phyloP scores from a whole-genome alignment of 176 grass and related monocot species.

The Metroxylon sagu region DNA sequence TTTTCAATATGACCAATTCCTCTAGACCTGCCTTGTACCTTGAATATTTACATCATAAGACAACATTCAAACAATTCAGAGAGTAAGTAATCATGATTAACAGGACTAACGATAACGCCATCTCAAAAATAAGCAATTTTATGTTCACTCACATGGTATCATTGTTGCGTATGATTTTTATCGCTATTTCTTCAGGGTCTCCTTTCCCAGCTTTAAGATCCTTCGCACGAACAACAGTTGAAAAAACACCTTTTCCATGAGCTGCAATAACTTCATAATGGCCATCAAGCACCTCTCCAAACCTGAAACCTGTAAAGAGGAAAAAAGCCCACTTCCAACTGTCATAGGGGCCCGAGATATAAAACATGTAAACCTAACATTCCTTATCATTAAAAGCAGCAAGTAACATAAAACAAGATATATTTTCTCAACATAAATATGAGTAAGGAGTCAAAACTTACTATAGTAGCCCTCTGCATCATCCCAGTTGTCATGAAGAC shows the following conservation, averaged over 20 bases:
- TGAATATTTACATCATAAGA: neutral
- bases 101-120: neutral
- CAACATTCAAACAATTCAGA: too few relatives aligned
- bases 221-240: conserved; percentile 85
- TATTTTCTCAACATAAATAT: too few relatives aligned
- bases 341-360: too few relatives aligned
- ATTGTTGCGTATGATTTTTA: conserved; percentile 99
- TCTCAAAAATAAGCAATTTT: conserved; percentile 1
- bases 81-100: too few relatives aligned
- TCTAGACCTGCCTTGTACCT: conserved; percentile 97
- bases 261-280: conserved; percentile 88
- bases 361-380: too few relatives aligned
- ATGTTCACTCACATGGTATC: conserved; percentile 81
- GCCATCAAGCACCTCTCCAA: conserved; percentile 87
- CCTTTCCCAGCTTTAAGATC: conserved; percentile 86
- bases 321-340: neutral
- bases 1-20: conserved; percentile 92
- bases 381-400: too few relatives aligned
- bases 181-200: conserved; percentile 86
- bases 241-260: conserved; percentile 97
- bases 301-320: conserved; percentile 48
- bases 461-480: conserved; percentile 98
- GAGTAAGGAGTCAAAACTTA: conserved; percentile 38
- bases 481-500: conserved; percentile 97
- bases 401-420: too few relatives aligned